A percentile compares a stretch with the other conserved stretches of the same genome.
These are phyloP conservation scores for Luffa acutangula DNA, from an alignment of 306 rosid genomes.

Conservation along the genomic window DNA sequence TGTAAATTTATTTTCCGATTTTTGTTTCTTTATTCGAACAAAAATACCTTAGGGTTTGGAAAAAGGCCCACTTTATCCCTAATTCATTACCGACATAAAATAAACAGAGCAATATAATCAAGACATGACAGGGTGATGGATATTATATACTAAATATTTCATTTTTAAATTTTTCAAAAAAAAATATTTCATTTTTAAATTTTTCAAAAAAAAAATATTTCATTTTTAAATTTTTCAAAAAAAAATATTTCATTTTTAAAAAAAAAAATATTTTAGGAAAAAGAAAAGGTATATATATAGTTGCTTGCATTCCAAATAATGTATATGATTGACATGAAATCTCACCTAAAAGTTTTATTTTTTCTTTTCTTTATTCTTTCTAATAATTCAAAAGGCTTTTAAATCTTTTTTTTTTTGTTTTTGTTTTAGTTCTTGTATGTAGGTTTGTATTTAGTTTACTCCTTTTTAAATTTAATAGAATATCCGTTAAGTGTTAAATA, in stretches of 20 bases:
- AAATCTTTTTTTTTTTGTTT: neutral
- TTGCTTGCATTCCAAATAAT: neutral
- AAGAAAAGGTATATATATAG: neutral
- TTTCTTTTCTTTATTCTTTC: neutral
- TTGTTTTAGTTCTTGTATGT: neutral
- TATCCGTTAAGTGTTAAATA: too few relatives aligned
- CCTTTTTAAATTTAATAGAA: too few relatives aligned
- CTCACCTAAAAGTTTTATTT: neutral
- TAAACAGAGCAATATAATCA: neutral
- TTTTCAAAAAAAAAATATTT: neutral
- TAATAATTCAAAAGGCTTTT: neutral
- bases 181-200: too few relatives aligned
- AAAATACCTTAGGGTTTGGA: constrained; percentile 4
- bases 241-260: neutral
- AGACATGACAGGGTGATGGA: neutral
- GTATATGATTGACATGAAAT: neutral
- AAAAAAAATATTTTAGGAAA: neutral
- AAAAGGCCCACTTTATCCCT: constrained; percentile 15
- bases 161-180: neutral
- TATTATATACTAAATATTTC: neutral
- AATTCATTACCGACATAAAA: constrained; percentile 30
- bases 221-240: too few relatives aligned
- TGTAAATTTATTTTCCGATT: neutral
- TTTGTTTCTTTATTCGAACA: neutral
- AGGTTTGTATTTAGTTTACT: neutral